Evolutionary conservation across 2,329 filamentous ascomycete genomes (phyloP).

Genomic region (Aspergillus chevalieri): DNA sequence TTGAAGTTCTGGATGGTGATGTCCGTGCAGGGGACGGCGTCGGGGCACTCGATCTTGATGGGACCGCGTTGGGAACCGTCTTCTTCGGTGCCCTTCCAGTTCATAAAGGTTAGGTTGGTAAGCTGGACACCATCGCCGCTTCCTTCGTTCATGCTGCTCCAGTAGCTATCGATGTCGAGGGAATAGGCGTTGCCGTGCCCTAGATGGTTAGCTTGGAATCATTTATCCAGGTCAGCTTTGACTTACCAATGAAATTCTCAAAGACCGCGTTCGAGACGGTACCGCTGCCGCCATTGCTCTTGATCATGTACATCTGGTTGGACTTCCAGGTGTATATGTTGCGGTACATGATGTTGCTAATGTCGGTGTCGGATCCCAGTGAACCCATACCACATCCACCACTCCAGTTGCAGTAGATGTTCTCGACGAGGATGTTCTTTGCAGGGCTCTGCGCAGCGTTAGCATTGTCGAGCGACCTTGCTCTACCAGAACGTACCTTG

Average conservation of each 20-base stretch:
- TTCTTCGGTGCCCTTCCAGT: constrained; percentile 50
- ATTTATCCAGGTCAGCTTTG: no score
- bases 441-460: constrained; percentile 36
- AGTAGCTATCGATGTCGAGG: constrained; percentile 51
- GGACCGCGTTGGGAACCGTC: constrained; percentile 49
- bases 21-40: constrained; percentile 47
- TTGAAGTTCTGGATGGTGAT: constrained; percentile 47
- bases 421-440: constrained; percentile 53
- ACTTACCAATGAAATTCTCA: constrained; percentile 49
- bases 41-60: constrained; percentile 48
- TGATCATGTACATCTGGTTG: constrained; percentile 61
- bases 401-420: constrained; percentile 58
- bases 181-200: constrained; percentile 56
- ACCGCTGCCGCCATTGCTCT: constrained; percentile 54
- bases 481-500: constrained; percentile 30
- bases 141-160: constrained; percentile 39
- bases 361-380: constrained; percentile 44
- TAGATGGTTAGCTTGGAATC: constrained; percentile 1
- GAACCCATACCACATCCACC: constrained; percentile 56
- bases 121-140: constrained; percentile 49
- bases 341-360: constrained; percentile 49
- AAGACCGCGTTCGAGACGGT: constrained; percentile 46
- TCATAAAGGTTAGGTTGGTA: constrained; percentile 47
- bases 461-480: background rate
- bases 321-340: constrained; percentile 55